phyloP scores from a whole-genome alignment of 805 yeast species.

The Saccharomycopsis olivae region DNA sequence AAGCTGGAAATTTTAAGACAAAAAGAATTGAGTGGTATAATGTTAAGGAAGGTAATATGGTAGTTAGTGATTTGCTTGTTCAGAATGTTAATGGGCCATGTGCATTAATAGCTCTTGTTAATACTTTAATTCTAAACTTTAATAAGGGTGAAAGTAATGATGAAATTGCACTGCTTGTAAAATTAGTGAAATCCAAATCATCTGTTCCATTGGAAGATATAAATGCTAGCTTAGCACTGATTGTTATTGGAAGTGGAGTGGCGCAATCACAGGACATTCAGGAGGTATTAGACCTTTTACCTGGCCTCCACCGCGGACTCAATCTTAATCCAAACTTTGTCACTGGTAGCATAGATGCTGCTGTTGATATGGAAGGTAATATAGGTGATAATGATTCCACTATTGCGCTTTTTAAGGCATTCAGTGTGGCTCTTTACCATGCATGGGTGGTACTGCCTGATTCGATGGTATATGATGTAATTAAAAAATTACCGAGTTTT shows the following conservation, averaged over 20 bases:
- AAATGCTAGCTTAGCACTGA: not conserved
- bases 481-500: slow-evolving; percentile 35
- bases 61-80: slow-evolving; percentile 27
- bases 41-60: not conserved
- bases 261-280: not conserved
- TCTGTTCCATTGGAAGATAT: not conserved
- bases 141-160: not conserved
- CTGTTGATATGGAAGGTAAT: not conserved
- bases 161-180: not conserved
- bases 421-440: slow-evolving; percentile 56
- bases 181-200: not conserved
- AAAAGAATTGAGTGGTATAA: slow-evolving; percentile 16
- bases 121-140: slow-evolving; percentile 28
- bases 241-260: not conserved
- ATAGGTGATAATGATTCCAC: not conserved
- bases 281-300: slow-evolving; percentile 27
- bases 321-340: slow-evolving; percentile 32
- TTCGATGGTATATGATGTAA: slow-evolving; percentile 25
- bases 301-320: slow-evolving; percentile 33
- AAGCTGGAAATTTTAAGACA: slow-evolving; percentile 6
- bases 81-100: slow-evolving; percentile 39
- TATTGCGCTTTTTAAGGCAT: slow-evolving; percentile 44
- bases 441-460: slow-evolving; percentile 68
- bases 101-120: slow-evolving; percentile 34
- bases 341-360: slow-evolving; percentile 26